phyloP scores from a whole-genome alignment of 1,139 yeast genomes.

The Waltiozyma sp. region DNA sequence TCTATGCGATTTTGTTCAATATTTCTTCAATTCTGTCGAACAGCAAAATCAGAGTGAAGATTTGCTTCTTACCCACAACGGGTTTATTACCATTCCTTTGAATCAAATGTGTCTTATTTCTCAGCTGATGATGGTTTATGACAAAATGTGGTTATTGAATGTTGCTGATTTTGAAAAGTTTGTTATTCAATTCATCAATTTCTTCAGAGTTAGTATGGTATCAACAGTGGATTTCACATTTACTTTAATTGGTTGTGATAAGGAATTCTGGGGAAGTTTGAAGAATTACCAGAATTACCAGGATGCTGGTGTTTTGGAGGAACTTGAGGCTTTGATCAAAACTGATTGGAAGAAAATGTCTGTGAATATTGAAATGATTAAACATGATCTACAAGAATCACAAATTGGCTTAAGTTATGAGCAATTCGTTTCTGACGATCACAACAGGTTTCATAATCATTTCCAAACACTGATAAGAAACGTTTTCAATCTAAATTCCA shows the following conservation, averaged over 20 bases:
- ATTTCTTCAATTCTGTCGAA: background rate
- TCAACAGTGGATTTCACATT: background rate
- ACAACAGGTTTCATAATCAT: slow-evolving; percentile 11
- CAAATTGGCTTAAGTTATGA: slow-evolving; percentile 7
- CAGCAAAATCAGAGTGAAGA: background rate
- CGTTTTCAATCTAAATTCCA: slow-evolving; percentile 5
- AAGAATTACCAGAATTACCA: background rate
- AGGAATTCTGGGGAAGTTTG: slow-evolving; percentile 5
- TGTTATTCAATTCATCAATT: slow-evolving; percentile 3
- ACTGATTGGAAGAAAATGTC: background rate
- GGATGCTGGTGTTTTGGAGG: background rate
- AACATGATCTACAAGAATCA: slow-evolving; percentile 1
- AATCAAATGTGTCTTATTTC: slow-evolving; percentile 27
- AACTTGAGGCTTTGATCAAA: background rate
- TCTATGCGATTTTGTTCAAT: background rate
- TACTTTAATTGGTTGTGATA: background rate
- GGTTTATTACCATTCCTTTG: slow-evolving; percentile 4
- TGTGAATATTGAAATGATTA: background rate
- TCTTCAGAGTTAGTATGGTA: background rate
- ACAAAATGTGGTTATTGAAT: slow-evolving; percentile 1
- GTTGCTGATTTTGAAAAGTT: slow-evolving; percentile 7
- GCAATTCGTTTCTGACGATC: slow-evolving; percentile 2
- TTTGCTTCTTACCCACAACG: background rate
- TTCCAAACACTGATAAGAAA: slow-evolving; percentile 14
- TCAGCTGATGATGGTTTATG: slow-evolving; percentile 15